phyloP scores from a whole-genome alignment of 257 asterid species.

The Coffea canephora region DNA sequence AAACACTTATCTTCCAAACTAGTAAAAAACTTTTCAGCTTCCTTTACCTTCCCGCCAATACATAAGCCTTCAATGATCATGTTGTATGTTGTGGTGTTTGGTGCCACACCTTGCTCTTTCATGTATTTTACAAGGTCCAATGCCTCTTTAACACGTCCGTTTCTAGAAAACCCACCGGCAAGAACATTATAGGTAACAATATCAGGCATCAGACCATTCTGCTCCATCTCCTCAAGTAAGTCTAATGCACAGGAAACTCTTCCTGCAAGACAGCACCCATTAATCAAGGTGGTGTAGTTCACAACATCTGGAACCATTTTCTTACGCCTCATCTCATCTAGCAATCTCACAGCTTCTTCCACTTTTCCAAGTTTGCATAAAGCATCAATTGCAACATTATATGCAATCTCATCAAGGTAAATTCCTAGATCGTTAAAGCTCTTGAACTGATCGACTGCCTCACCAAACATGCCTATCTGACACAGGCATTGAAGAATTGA shows the following conservation, averaged over 20 bases:
- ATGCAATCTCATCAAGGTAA: constrained; percentile 56
- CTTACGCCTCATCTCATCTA: constrained; percentile 69
- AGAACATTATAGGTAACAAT: constrained; percentile 56
- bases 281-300: constrained; percentile 79
- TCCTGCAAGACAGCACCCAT: constrained; percentile 56
- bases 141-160: constrained; percentile 42
- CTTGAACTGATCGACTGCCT: constrained; percentile 48
- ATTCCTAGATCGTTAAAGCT: constrained; percentile 45
- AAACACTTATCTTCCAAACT: constrained; percentile 40
- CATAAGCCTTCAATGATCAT: constrained; percentile 78
- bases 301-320: constrained; percentile 50
- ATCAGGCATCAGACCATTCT: constrained; percentile 59
- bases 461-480: constrained; percentile 45
- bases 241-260: constrained; percentile 46
- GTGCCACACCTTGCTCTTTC: constrained; percentile 52
- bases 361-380: constrained; percentile 58
- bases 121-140: constrained; percentile 45
- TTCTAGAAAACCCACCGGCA: constrained; percentile 57
- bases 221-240: constrained; percentile 56
- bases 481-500: constrained; percentile 74
- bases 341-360: constrained; percentile 54
- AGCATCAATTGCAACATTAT: constrained; percentile 66
- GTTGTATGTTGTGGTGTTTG: constrained; percentile 54
- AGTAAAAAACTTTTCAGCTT: constrained; percentile 56
- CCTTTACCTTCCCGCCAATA: constrained; percentile 44